Percentiles rank a stretch among this genome's conserved stretches.
These are phyloP conservation scores for Raphidocelis subcapitata DNA, from an alignment of 139 green algal genomes.

Conservation along the genomic window DNA sequence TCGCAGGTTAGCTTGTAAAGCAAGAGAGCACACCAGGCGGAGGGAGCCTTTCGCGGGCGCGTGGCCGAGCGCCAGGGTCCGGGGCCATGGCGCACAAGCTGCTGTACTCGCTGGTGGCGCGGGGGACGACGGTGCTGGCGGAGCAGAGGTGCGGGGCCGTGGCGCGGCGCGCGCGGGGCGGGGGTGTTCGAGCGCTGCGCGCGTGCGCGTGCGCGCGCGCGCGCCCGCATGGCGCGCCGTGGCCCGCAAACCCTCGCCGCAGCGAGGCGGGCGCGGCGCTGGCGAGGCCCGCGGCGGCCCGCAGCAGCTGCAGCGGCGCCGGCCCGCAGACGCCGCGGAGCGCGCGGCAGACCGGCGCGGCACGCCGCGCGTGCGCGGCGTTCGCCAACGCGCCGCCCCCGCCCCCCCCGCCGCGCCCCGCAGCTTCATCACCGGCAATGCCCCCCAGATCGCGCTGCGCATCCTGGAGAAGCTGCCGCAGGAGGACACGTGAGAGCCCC, in stretches of 20 bases:
- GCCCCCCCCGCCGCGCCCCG: neutral
- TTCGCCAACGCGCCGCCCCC: neutral
- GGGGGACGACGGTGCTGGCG: slow-evolving; percentile 72
- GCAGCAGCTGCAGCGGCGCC: too few relatives aligned
- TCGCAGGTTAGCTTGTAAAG: too few relatives aligned
- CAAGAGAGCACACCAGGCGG: too few relatives aligned
- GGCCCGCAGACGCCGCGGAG: too few relatives aligned
- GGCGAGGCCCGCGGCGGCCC: too few relatives aligned
- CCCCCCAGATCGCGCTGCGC: slow-evolving; percentile 64
- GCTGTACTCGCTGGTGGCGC: slow-evolving; percentile 72
- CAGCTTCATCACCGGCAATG: slow-evolving; percentile 74
- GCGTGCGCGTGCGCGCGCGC: neutral
- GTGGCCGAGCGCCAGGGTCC: too few relatives aligned
- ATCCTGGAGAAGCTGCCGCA: slow-evolving; percentile 79
- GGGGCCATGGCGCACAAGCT: slow-evolving; percentile 31
- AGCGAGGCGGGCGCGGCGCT: too few relatives aligned
- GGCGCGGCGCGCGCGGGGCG: neutral
- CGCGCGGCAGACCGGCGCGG: too few relatives aligned
- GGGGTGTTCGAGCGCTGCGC: neutral
- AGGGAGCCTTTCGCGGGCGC: too few relatives aligned
- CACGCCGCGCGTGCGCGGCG: neutral
- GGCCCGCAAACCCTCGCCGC: neutral
- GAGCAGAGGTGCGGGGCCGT: slow-evolving; percentile 59
- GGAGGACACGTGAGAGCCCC: slow-evolving; percentile 57
- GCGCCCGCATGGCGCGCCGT: neutral